These are phyloP conservation scores for Sporothrix brunneoviolacea DNA, from an alignment of 2,329 filamentous ascomycete species.

Conservation along the genomic window DNA sequence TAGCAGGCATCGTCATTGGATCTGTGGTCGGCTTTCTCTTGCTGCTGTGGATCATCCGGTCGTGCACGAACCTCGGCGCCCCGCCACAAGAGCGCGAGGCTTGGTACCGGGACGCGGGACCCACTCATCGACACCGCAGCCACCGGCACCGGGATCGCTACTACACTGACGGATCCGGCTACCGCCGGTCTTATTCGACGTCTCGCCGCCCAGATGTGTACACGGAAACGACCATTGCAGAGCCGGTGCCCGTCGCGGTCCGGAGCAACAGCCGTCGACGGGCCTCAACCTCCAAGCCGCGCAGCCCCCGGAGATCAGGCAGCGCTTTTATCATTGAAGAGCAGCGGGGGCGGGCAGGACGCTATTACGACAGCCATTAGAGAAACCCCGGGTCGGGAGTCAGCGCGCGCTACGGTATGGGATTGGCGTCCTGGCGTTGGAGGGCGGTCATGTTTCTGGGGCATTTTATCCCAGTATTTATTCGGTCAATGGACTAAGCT, in stretches of 20 bases:
- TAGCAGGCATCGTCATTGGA: constrained; percentile 46
- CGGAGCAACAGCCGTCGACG: constrained; percentile 1
- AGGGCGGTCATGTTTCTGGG: no score
- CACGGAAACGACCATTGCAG: background rate
- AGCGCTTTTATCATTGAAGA: constrained; percentile 6
- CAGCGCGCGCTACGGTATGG: no score
- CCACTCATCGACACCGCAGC: background rate
- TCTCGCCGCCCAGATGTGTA: background rate
- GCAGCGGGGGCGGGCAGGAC: background rate
- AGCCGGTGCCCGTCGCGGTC: constrained; percentile 11
- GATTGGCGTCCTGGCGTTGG: no score
- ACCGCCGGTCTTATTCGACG: constrained; percentile 6
- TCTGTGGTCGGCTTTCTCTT: constrained; percentile 40
- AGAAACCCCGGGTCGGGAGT: no score
- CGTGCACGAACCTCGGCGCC: constrained; percentile 36
- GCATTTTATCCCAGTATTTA: no score
- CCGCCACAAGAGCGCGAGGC: constrained; percentile 21
- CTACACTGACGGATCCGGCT: background rate
- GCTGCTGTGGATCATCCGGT: constrained; percentile 40
- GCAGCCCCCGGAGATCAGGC: constrained; percentile 8
- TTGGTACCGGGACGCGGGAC: constrained; percentile 11
- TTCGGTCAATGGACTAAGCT: no score
- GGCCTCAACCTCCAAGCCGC: background rate
- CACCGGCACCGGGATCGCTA: background rate
- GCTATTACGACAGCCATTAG: constrained; percentile 8